Evolutionary conservation across 2,329 filamentous ascomycete genomes (phyloP), one percentile per base, ranked within the genome.

Genomic region (Karstenula rhodostoma): DNA sequence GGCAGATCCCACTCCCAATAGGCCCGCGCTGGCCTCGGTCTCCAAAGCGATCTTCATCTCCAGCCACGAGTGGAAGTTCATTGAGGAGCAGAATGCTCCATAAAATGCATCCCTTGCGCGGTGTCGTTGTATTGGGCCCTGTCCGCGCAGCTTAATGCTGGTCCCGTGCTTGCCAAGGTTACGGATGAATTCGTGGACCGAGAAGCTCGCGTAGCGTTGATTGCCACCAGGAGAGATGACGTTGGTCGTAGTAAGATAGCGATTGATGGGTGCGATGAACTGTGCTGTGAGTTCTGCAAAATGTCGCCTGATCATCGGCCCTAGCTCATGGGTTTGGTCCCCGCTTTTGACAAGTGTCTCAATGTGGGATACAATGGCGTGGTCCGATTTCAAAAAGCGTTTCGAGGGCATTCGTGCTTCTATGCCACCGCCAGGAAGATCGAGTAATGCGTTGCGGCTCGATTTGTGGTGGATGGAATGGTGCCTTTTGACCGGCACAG

Each of bases 1-100:
- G 8, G 51, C 23, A 43, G n/a, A 40, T 1, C 47, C 50, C 19
- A 58, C 51, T 8, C 73, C 69, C 19, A 80, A 48, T 53, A 80
- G 52, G 0, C 78, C 78, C 8, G 73, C 76, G 29, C 70, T 74
- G 4, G 78, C 78, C 67, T 79, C 77, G 43, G 74, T 77, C 63
- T 80, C 78, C 40, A 80, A 58, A 17, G 67, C 70, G 17, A 79
- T 67, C 64, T 80, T 80, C 77, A 80, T 79, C 33, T 80, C 77
- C 22, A 80, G 60, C 76, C 78, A 80, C 15, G 73, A 75, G 56
- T 79, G 79, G 54, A 80, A 80, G 46, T 78, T 80, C 7, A 75
- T 68, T 5, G 72, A 75, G 27, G 65, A 67, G 54, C 77, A 79
- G 60, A 80, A 80, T 8, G 57, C 66, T 55, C 70, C 73, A 57